Base-by-base conservation (phyloP, 768 basidiomycete genomes). In the Chiua virens region DNA sequence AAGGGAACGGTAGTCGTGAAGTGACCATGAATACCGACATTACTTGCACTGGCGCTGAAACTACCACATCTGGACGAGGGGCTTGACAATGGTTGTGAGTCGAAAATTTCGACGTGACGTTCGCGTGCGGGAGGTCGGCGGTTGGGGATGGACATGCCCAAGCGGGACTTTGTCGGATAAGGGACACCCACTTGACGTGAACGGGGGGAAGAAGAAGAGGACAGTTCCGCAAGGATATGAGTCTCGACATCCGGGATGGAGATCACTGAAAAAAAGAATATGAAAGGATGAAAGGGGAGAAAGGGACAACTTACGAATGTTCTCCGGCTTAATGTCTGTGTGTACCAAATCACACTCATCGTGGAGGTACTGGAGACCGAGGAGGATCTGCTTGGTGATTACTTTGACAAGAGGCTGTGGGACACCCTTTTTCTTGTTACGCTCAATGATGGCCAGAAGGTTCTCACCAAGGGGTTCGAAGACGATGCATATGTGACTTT, bases 271-370 rank as follows among this genome's bases (percentile, higher is more conserved):
- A 43, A 40, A 53, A 32, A 45, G 46, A 0, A 35, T 56, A 14
- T n/a, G n/a, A 52, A 54, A 35, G 52, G 55, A 40, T 17, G 45
- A 61, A 60, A 41, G 52, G 40, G 43, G 54, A 61, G 58, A 67
- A 52, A 70, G 49, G 58, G 30, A 30, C 59, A 53, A 77, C 92
- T 76, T 65, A 95, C 93, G 74, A 53, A 97, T 92, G 65, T 97
- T 97, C 77, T 97, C 94, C 49, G 93, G 94, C 71, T 97, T 95
- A 52, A 95, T 87, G 59, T 91, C 89, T 20, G 94, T 97, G 65
- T 97, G 94, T 23, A 95, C 91, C 36, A 96, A 80, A 63, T 90
- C 84, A 69, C 92, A 95, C 69, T 92, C 91, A 22, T 92, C 88
- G 61, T 97, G 94, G 13, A 97, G 81, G 68, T 94, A 97, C 66